Conservation (phyloP, 2,329 filamentous ascomycete species). For the Didymella glomerata region DNA sequence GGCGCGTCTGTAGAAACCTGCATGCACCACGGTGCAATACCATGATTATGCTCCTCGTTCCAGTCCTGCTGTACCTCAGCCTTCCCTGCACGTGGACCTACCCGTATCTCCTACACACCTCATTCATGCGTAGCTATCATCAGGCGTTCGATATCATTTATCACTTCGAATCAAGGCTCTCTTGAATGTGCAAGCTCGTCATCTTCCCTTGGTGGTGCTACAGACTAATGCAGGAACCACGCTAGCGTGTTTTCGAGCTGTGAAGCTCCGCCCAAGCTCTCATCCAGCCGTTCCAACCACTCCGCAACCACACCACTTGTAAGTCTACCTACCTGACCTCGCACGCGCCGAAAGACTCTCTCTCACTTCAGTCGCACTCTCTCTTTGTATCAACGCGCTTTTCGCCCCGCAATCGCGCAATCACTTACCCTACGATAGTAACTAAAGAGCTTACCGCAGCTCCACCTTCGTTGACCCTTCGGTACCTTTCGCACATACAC, state of each 20-base stretch:
- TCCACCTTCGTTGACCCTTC: neutral
- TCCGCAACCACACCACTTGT: neutral
- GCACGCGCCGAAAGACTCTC: neutral
- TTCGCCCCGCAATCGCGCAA: neutral
- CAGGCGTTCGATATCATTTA: neutral
- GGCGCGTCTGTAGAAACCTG: constrained; percentile 11
- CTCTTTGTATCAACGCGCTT: neutral
- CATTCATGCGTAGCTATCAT: neutral
- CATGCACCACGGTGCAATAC: constrained; percentile 7
- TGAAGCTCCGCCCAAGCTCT: constrained; percentile 15
- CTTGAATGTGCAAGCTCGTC: too few relatives aligned
- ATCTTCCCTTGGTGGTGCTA: neutral
- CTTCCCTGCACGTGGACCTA: neutral
- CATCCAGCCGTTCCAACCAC: constrained; percentile 1
- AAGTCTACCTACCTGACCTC: neutral
- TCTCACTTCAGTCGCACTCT: neutral
- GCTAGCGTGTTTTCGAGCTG: neutral
- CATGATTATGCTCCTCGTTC: constrained; percentile 1
- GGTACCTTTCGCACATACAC: neutral
- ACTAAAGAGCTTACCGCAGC: neutral
- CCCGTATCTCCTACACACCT: too few relatives aligned
- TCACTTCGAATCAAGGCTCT: too few relatives aligned
- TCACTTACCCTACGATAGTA: neutral
- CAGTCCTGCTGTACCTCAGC: neutral
- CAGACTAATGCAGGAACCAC: neutral